Base-by-base conservation (phyloP, 108 stramenopile species). In the Conticribra guillardii region DNA sequence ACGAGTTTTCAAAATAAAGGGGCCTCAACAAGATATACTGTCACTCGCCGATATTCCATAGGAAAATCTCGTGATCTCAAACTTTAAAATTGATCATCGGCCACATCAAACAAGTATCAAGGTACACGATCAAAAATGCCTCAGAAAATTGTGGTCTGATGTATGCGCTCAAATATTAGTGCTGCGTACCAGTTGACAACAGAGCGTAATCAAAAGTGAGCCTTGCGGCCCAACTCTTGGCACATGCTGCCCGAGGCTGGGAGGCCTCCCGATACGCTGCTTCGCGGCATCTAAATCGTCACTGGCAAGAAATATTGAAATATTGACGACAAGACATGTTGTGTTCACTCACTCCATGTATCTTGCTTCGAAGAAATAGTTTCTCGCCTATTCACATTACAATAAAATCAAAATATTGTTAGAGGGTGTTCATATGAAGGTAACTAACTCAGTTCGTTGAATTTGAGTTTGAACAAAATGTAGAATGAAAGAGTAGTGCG, bases 111-210 rank as follows among this genome's bases (percentile, higher is more conserved):
- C 22, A n/a, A 31, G 19, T 61, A 7, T 28, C 54, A 44, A 17
- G 48, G 30, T 5, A 63, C 61, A 68, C 4, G 46, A 33, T 14
- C 54, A 33, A 26, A 54, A 60, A 60, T 59, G 78, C 78, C 78
- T 79, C 78, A 51, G 78, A 79, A 79, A 79, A 79, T 79, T 79
- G 78, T 79, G 70, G 78, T 79, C 78, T 79, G 78, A 79, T 79
- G 64, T 58, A 32, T 30, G 58, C 70, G 78, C 78, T 71, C 78
- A 79, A 71, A 21, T 67, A 41, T n/a, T 63, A 50, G 27, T 57
- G 68, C 66, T 64, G 48, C n/a, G 27, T 50, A 49, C 32, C 37
- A 58, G 27, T n/a, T 3, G 56, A 64, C 56, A 59, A 69, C 30
- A 53, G 52, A 47, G 62, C 32, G 31, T 30, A 60, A 69, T 64